A percentile compares a stretch with the other conserved stretches of the same genome.
Conservation (phyloP, 345 rosid genomes). For the Rhizophora mangle region DNA sequence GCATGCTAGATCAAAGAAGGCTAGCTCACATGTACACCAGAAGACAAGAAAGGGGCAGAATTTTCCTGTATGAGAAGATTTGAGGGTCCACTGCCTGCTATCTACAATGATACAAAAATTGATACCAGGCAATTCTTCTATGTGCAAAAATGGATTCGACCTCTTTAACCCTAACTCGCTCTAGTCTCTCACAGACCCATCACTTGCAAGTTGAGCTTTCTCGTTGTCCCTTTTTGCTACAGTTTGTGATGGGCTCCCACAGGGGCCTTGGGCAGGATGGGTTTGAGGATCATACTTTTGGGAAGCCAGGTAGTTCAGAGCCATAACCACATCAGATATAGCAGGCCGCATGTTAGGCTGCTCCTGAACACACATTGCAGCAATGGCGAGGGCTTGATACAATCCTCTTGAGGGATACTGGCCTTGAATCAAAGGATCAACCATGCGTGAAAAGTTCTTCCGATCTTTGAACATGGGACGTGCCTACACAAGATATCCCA, state of each 20-base stretch:
- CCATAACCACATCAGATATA: slow-evolving; percentile 39
- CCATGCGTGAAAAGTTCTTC: slow-evolving; percentile 37
- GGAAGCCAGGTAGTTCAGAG: slow-evolving; percentile 39
- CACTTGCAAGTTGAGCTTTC: slow-evolving; percentile 11
- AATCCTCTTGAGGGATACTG: slow-evolving; percentile 37
- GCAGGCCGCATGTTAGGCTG: slow-evolving; percentile 42
- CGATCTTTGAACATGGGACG: slow-evolving; percentile 45
- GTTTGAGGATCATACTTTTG: slow-evolving; percentile 22
- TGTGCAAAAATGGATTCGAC: slow-evolving; percentile 6
- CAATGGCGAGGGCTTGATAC: slow-evolving; percentile 47
- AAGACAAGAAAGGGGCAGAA: slow-evolving; percentile 6
- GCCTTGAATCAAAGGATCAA: slow-evolving; percentile 37
- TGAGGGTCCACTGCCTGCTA: slow-evolving; percentile 22
- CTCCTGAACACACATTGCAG: slow-evolving; percentile 51
- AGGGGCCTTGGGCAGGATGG: neutral
- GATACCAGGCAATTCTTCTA: slow-evolving; percentile 27
- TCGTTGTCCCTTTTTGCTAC: slow-evolving; percentile 12
- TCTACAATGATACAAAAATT: slow-evolving; percentile 31
- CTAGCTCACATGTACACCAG: slow-evolving; percentile 43
- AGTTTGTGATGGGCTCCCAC: slow-evolving; percentile 1
- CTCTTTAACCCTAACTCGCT: slow-evolving; percentile 1
- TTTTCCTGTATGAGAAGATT: slow-evolving; percentile 16
- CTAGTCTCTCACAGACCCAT: neutral
- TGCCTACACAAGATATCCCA: slow-evolving; percentile 30
- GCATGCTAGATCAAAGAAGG: slow-evolving; percentile 32